Evolutionary conservation across 805 yeast genomes (phyloP), one percentile per base, ranked within the genome.

Genomic region (Schwanniomyces occidentalis): DNA sequence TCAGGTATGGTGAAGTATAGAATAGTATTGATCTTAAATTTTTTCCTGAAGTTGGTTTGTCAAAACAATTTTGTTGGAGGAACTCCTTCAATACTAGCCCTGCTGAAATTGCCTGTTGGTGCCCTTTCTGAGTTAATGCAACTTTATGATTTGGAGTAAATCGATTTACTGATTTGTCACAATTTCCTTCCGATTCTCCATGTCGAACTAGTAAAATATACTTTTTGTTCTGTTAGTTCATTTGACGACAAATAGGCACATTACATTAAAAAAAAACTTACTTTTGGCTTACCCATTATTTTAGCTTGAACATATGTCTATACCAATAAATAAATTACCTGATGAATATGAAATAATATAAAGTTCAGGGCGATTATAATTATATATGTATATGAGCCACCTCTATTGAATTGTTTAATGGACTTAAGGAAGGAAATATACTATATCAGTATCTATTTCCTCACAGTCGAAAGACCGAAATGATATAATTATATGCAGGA

Each of bases 161-260:
- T 37, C 82, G 69, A 56, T 90, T 90, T 34, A 90, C 89, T 1
- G 79, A 63, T 54, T 90, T 89, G 59, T 90, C 95, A 45, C 77
- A 78, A 61, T 90, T 90, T 6, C 96, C 95, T 52, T 86, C 95
- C 4, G 93, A 83, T 53, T 90, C 96, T 16, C 97, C 97, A 55
- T 90, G 97, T 45, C 97, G 79, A 8, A 90, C 80, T 17, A 90
- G 68, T 33, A 90, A 66, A 17, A 90, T 87, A 20, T 89, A 69
- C 78, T 78, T 37, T 9, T 26, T n/a, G 29, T 18, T 30, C 35
- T 36, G 35, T 31, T 30, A 44, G 48, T 34, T 16, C 5, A 9
- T 12, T 30, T 6, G 13, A 30, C 7, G 21, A 16, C 8, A 24
- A n/a, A 24, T 24, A 24, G 13, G 19, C 16, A 23, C n/a, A 9